These are phyloP conservation scores for Aspergillus neotritici DNA, from an alignment of 2,329 filamentous ascomycete genomes.

Conservation along the genomic window DNA sequence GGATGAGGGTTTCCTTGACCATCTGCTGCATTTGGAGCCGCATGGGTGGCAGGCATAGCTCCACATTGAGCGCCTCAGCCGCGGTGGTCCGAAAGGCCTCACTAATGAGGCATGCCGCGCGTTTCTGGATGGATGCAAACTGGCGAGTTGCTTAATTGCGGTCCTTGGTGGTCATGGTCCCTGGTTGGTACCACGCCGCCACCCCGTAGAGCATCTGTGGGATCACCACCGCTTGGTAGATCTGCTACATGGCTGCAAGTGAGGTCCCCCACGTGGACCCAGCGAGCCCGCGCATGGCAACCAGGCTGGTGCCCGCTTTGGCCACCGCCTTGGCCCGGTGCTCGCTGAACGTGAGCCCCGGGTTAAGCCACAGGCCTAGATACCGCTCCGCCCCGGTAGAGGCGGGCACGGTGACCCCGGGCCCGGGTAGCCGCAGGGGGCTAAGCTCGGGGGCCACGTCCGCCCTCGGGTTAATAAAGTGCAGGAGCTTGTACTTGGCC, in stretches of 20 bases:
- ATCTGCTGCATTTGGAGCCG: constrained; percentile 6
- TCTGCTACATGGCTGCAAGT: constrained; percentile 11
- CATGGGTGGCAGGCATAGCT: constrained; percentile 9
- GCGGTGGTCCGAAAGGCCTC: constrained; percentile 9
- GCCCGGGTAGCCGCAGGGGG: background rate
- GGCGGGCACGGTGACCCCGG: background rate
- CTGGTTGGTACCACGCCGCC: background rate
- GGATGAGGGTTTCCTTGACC: constrained; percentile 5
- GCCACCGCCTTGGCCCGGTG: constrained; percentile 1
- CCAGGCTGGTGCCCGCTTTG: constrained; percentile 5
- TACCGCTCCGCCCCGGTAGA: constrained; percentile 1
- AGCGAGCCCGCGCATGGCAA: constrained; percentile 3
- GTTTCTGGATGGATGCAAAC: constrained; percentile 8
- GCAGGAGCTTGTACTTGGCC: constrained; percentile 7
- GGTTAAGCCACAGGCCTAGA: constrained; percentile 10
- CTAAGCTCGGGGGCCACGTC: background rate
- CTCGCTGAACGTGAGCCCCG: constrained; percentile 1
- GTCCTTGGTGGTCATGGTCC: background rate
- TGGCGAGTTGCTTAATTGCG: background rate
- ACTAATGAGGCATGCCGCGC: constrained; percentile 9
- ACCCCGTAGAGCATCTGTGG: constrained; percentile 22
- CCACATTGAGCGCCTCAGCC: constrained; percentile 2
- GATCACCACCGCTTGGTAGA: constrained; percentile 25
- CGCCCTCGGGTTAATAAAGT: constrained; percentile 6
- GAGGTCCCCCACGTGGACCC: constrained; percentile 9